phyloP scores from a whole-genome alignment of 2,329 filamentous ascomycete species.

The Zelopaecilomyces penicillatus region DNA sequence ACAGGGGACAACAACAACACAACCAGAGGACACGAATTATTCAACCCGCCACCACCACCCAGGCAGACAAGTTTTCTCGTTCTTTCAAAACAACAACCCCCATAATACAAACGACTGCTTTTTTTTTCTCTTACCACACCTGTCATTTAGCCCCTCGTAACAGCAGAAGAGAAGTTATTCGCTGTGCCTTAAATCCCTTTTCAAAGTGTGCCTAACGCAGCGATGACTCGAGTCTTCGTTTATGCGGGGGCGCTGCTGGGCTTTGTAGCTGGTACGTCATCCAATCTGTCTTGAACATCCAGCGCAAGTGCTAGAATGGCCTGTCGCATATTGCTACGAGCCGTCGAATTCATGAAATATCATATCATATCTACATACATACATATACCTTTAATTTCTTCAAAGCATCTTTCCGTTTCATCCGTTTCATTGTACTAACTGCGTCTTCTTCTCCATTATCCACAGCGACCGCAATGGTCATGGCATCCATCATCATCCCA shows the following conservation, averaged over 20 bases:
- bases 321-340: too few relatives aligned
- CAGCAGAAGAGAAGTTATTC: too few relatives aligned
- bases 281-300: neutral
- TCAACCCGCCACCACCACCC: too few relatives aligned
- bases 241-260: conserved; percentile 35
- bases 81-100: too few relatives aligned
- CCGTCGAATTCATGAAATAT: neutral
- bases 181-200: too few relatives aligned
- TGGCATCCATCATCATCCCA: conserved; percentile 60
- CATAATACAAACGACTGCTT: too few relatives aligned
- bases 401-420: neutral
- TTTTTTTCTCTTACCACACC: too few relatives aligned
- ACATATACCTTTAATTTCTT: neutral
- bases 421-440: conserved; percentile 1
- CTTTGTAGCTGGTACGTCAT: conserved; percentile 34
- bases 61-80: too few relatives aligned
- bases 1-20: too few relatives aligned
- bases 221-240: conserved; percentile 36
- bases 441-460: neutral
- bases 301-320: too few relatives aligned
- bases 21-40: too few relatives aligned
- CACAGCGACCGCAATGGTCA: conserved; percentile 61
- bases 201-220: neutral
- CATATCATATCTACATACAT: neutral
- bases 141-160: too few relatives aligned